Evolutionary conservation across 257 asterid genomes (phyloP).

Genomic region (Solanum sejunctum): DNA sequence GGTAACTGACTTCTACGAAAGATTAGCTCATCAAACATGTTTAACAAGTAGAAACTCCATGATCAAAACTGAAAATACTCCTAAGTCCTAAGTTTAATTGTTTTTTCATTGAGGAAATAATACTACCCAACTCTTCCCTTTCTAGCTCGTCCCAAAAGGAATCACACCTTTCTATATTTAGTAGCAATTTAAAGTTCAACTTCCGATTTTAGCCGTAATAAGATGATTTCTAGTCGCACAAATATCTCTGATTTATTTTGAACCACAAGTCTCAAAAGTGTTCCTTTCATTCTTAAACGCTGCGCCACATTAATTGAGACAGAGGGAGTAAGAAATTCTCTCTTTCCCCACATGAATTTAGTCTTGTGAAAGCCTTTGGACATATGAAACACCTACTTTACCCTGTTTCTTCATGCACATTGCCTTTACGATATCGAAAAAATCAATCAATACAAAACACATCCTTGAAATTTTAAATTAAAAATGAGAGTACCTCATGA

Average conservation of each 20-base stretch:
- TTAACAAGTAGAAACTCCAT: background rate
- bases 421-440: background rate
- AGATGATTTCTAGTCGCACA: background rate
- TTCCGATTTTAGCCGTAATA: background rate
- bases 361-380: background rate
- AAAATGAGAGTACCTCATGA: conserved; percentile 26
- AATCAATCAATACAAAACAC: background rate
- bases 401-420: background rate
- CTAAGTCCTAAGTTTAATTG: background rate
- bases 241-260: background rate
- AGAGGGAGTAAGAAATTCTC: background rate
- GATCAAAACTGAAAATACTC: background rate
- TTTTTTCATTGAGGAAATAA: background rate
- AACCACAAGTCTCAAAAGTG: background rate
- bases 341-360: background rate
- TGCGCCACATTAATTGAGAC: background rate
- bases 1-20: background rate
- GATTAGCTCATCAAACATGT: background rate
- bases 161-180: background rate
- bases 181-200: background rate
- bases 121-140: background rate
- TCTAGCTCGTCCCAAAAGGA: background rate
- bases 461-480: background rate
- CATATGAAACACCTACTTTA: background rate
- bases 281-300: background rate